Evolutionary conservation across 2,329 filamentous ascomycete genomes (phyloP).

Genomic region (Colletotrichum aenigma): DNA sequence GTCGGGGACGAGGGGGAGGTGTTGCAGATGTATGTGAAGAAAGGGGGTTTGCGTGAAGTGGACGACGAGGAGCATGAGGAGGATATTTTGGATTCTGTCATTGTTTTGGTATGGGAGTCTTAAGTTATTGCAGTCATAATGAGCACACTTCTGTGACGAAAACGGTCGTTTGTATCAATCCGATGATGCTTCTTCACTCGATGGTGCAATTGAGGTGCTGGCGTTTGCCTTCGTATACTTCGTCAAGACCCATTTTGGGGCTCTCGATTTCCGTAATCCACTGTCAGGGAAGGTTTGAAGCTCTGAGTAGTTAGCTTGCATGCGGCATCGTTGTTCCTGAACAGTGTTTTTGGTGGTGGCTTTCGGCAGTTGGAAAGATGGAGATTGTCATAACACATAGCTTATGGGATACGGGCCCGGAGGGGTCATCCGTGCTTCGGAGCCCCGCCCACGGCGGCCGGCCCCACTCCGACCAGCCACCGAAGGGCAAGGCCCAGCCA

Average conservation of each 20-base stretch:
- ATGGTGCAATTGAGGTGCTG: neutral
- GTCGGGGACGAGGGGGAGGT: conserved; percentile 39
- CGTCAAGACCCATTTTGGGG: neutral
- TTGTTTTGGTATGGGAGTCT: conserved; percentile 45
- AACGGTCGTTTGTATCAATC: neutral
- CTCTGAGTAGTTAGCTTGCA: neutral
- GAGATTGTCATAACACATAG: too few relatives aligned
- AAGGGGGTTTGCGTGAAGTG: neutral
- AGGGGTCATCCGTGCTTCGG: neutral
- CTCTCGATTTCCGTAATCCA: neutral
- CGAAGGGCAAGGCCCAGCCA: neutral
- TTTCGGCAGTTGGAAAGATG: neutral
- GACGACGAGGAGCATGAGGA: conserved; percentile 17
- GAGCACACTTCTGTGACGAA: neutral
- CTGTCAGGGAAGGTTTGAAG: neutral
- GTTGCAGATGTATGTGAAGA: conserved; percentile 52
- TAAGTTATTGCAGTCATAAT: neutral
- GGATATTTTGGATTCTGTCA: conserved; percentile 39
- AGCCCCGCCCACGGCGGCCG: neutral
- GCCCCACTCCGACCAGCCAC: neutral
- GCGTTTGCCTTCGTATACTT: neutral
- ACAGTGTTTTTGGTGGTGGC: fast-evolving
- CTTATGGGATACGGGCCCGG: neutral
- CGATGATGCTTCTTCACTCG: neutral
- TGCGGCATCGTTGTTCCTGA: neutral